These are phyloP conservation scores for Lentinula edodes DNA, from an alignment of 768 basidiomycete species.

Conservation along the genomic window DNA sequence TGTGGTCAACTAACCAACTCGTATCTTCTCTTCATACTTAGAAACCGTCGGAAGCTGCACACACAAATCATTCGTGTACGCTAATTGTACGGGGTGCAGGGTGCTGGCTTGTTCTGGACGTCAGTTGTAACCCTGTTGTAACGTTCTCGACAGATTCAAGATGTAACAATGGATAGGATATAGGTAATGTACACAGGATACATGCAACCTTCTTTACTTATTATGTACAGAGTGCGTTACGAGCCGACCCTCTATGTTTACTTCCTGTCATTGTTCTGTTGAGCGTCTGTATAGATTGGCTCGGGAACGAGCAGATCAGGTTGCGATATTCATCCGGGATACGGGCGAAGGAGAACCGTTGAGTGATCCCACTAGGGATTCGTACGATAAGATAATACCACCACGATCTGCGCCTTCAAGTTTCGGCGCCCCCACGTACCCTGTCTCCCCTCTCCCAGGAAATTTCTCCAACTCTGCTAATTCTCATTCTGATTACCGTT, in stretches of 20 bases:
- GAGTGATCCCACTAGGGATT: conserved; percentile 62
- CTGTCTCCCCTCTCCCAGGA: conserved; percentile 1
- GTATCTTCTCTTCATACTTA: no score
- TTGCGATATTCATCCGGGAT: conserved; percentile 84
- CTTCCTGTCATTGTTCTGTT: not conserved
- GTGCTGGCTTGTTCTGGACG: no score
- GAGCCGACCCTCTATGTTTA: not conserved
- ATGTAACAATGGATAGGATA: no score
- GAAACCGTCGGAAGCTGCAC: no score
- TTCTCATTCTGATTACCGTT: not conserved
- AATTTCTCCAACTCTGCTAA: not conserved
- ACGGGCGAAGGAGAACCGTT: conserved; percentile 42
- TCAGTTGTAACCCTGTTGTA: no score
- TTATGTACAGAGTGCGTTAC: conserved; percentile 45
- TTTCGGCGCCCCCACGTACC: not conserved
- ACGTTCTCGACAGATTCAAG: no score
- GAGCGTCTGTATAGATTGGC: conserved; percentile 51
- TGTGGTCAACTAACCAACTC: no score
- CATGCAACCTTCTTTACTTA: no score
- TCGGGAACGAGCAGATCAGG: conserved; percentile 56
- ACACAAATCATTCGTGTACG: no score
- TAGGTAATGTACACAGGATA: no score
- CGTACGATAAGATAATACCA: not conserved
- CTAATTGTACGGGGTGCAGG: no score
- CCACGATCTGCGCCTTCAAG: not conserved